These are phyloP conservation scores for Blastobotrys aristatus DNA, from an alignment of 1,139 yeast genomes.

Conservation along the genomic window DNA sequence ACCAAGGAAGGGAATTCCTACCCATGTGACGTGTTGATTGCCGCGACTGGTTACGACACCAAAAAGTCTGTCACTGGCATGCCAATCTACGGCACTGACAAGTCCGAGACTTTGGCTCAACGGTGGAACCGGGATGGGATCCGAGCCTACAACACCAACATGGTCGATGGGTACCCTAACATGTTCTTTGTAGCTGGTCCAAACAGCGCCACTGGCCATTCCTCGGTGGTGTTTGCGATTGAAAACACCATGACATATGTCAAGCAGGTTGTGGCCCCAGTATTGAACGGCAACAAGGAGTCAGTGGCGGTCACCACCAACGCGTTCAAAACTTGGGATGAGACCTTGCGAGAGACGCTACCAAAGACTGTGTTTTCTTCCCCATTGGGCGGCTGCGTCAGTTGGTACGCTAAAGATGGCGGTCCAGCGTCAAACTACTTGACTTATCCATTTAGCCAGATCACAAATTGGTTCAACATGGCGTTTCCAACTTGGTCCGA, in stretches of 20 bases:
- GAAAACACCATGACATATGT: slow-evolving; percentile 16
- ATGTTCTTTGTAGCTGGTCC: slow-evolving; percentile 18
- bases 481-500: slow-evolving; percentile 13
- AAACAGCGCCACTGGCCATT: slow-evolving; percentile 19
- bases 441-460: slow-evolving; percentile 20
- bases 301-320: slow-evolving; percentile 14
- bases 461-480: slow-evolving; percentile 16
- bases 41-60: slow-evolving; percentile 29
- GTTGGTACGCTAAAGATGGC: slow-evolving; percentile 16
- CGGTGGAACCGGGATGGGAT: slow-evolving; percentile 18
- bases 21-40: slow-evolving; percentile 28
- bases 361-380: slow-evolving; percentile 14
- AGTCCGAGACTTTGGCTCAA: slow-evolving; percentile 10
- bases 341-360: slow-evolving; percentile 10
- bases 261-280: slow-evolving; percentile 14
- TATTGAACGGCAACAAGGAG: slow-evolving; percentile 11
- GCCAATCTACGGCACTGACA: slow-evolving; percentile 10
- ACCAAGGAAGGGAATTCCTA: slow-evolving; percentile 22
- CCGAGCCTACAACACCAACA: slow-evolving; percentile 17
- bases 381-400: slow-evolving; percentile 19
- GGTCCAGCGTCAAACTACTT: slow-evolving; percentile 15
- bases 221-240: slow-evolving; percentile 18
- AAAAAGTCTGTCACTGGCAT: slow-evolving; percentile 8
- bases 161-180: slow-evolving; percentile 18
- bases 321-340: slow-evolving; percentile 18